These are phyloP conservation scores for Sisymbrium altissimum DNA, from an alignment of 345 rosid genomes.

Conservation along the genomic window DNA sequence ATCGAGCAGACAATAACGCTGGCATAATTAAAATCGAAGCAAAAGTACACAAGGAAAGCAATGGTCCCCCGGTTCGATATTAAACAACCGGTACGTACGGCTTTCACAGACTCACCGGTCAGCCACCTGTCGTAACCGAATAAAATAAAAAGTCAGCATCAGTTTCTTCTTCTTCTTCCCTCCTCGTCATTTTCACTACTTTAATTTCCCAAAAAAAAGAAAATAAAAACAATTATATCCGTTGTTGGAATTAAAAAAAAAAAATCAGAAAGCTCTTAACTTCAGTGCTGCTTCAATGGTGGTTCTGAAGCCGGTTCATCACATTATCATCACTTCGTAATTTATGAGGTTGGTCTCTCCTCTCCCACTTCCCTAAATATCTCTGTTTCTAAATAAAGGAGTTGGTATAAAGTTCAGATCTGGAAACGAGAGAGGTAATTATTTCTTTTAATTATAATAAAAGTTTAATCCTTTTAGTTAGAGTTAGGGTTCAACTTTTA, in stretches of 20 bases:
- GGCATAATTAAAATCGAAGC: not conserved
- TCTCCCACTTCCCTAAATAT: not conserved
- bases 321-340: slow-evolving; percentile 5
- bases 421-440: slow-evolving; percentile 22
- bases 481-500: slow-evolving; percentile 21
- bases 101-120: slow-evolving; percentile 14
- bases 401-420: slow-evolving; percentile 32
- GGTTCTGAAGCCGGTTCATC: slow-evolving; percentile 3
- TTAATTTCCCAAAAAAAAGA: not conserved
- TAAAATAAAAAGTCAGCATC: slow-evolving; percentile 19
- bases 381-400: too few relatives aligned
- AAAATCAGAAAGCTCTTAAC: slow-evolving; percentile 22
- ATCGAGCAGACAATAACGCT: not conserved
- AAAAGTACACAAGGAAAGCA: not conserved
- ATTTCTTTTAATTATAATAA: not conserved
- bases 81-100: slow-evolving; percentile 19
- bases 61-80: slow-evolving; percentile 33
- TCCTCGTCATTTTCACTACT: slow-evolving; percentile 29
- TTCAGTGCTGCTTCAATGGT: slow-evolving; percentile 13
- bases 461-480: not conserved
- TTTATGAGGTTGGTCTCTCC: not conserved
- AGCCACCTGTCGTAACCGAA: slow-evolving; percentile 22
- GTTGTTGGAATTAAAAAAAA: slow-evolving; percentile 22
- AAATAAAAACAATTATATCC: slow-evolving; percentile 20
- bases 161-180: not conserved